A percentile compares a stretch with the other conserved stretches of the same genome.
Conservation (phyloP, 148 eudicot genomes). For the Diospyros lotus region DNA sequence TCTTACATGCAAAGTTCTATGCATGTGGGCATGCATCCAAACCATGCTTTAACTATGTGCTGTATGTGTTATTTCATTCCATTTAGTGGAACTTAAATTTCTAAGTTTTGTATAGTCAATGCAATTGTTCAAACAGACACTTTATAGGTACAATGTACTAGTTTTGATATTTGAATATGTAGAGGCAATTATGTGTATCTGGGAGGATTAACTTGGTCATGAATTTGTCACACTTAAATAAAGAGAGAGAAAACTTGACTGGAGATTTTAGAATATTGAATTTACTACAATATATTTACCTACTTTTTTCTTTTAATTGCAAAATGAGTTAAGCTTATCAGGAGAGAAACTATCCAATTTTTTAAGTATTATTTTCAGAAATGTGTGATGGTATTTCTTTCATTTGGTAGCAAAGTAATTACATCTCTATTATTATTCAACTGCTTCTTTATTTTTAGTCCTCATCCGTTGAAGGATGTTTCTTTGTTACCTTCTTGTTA, state of each 20-base stretch:
- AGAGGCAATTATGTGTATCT: neutral
- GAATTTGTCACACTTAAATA: conserved; percentile 2
- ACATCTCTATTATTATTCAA: neutral
- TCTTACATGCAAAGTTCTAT: neutral
- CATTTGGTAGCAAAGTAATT: neutral
- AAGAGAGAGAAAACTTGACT: conserved; percentile 1
- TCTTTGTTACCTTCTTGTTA: neutral
- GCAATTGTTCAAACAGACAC: neutral
- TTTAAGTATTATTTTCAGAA: neutral
- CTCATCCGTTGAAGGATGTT: conserved; percentile 6
- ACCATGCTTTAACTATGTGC: neutral
- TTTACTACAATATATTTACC: neutral
- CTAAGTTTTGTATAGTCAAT: neutral
- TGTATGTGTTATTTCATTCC: neutral
- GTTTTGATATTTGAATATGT: neutral
- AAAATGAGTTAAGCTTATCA: neutral
- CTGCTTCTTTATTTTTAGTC: neutral
- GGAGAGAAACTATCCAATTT: neutral
- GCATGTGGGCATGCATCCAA: neutral
- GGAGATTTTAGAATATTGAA: neutral
- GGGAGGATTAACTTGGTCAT: neutral
- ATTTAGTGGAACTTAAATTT: neutral
- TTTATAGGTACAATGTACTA: neutral
- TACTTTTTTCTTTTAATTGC: neutral
- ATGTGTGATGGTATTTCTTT: neutral